Evolutionary conservation across 2,329 filamentous ascomycete genomes (phyloP), one percentile per base, ranked within the genome.

Genomic region (Nothophoma quercina): DNA sequence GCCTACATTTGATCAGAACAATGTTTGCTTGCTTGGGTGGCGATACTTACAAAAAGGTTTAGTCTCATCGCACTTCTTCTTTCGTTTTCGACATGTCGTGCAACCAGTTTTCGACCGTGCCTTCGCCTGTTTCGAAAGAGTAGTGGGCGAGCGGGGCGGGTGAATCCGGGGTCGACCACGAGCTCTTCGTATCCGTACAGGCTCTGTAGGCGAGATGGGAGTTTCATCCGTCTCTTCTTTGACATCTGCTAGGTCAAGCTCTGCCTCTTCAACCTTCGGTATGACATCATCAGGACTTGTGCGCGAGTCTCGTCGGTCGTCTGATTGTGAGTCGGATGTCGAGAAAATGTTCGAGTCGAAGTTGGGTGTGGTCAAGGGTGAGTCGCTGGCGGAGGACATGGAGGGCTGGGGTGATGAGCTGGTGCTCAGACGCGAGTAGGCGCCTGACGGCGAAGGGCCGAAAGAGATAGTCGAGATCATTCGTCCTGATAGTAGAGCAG

Each of bases 111-210:
- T 84, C 40, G 83, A 84, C 44, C 82, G 77, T 16, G 90, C 90
- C 71, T 96, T 96, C 51, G 90, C 86, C 43, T 90, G 77, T 70
- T 95, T 96, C 66, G 83, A 84, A 41, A 85, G 76, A 15, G 80
- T 76, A 28, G 83, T 81, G 1, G 85, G 82, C 7, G 81, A 77
- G 19, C 81, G 82, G 15, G 89, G 77, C 30, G 90, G 89, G 64
- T 92, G 86, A 77, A 96, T 96, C 73, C 91, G 83, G 42, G 92
- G 92, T 47, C 92, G 83, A 26, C 92, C 92, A 67, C 92, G 85
- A 49, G 76, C 77, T 35, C 76, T 64, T 54, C 76, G 67, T 34
- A 72, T 67, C 38, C 75, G 65, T 41, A 71, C 64, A n/a, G 70
- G 66, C 55, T 71, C 66, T 28, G 68, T 73, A 15, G 72, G 69